Conservation (phyloP, 1,139 yeast genomes). For the Diutina catenulata region DNA sequence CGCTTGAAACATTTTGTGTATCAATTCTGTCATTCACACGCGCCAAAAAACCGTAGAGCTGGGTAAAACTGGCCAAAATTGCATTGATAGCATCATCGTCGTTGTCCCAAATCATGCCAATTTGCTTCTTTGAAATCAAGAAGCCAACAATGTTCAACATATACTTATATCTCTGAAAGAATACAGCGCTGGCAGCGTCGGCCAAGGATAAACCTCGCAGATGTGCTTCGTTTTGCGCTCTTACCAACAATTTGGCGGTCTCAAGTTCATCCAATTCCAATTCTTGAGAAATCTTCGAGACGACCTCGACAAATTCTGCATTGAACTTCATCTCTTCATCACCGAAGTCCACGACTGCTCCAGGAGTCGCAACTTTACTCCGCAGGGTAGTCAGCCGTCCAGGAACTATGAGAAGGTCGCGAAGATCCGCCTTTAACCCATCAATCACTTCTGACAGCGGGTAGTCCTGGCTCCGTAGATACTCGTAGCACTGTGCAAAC, state of each 20-base stretch:
- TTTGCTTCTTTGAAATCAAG: conserved; percentile 26
- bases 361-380: conserved; percentile 22
- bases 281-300: conserved; percentile 44
- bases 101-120: conserved; percentile 13
- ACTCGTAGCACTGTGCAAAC: conserved; percentile 25
- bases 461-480: conserved; percentile 18
- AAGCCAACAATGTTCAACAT: conserved; percentile 61
- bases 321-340: conserved; percentile 47
- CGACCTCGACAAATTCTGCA: conserved; percentile 38
- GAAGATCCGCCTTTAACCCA: conserved; percentile 32
- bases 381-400: conserved; percentile 29
- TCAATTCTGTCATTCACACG: conserved; percentile 54
- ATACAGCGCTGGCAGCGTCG: conserved; percentile 65
- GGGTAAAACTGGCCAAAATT: conserved; percentile 41
- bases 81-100: conserved; percentile 19
- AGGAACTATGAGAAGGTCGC: conserved; percentile 36
- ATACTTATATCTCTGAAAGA: conserved; percentile 56
- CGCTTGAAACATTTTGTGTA: conserved; percentile 41
- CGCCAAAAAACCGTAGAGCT: conserved; percentile 42
- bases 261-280: conserved; percentile 25
- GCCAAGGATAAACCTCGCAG: conserved; percentile 42
- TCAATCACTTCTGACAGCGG: conserved; percentile 12
- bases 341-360: not conserved
- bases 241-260: conserved; percentile 25
- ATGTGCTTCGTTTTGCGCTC: conserved; percentile 29